Evolutionary conservation across 2,329 filamentous ascomycete species (phyloP).

Genomic region (Dothideomycetidae sp.): DNA sequence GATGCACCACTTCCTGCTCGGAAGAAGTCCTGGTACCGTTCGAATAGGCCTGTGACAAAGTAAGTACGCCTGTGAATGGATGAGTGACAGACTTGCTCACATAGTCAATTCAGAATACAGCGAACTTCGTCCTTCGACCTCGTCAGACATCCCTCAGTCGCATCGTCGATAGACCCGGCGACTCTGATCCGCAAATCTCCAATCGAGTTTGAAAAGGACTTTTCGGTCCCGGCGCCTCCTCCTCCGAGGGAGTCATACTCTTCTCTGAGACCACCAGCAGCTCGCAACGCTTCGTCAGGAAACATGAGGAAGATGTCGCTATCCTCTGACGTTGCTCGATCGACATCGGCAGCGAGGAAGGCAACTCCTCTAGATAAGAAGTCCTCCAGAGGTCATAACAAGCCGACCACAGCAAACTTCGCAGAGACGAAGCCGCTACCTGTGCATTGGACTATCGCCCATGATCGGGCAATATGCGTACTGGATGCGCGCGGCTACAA

Average conservation of each 20-base stretch:
- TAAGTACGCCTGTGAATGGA: constrained; percentile 1
- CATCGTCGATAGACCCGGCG: constrained; percentile 7
- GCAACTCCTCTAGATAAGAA: neutral
- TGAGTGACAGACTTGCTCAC: neutral
- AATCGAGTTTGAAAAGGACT: constrained; percentile 7
- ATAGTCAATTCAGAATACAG: constrained; percentile 1
- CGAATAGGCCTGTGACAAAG: constrained; percentile 5
- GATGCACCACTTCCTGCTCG: neutral
- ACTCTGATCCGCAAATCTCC: constrained; percentile 5
- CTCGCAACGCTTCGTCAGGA: constrained; percentile 5
- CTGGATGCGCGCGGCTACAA: constrained; percentile 21
- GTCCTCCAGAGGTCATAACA: neutral
- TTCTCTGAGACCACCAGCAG: constrained; percentile 3
- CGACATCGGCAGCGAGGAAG: constrained; percentile 1
- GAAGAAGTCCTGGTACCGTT: constrained; percentile 7
- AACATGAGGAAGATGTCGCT: constrained; percentile 3
- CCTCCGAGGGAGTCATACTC: constrained; percentile 2
- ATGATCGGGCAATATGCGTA: constrained; percentile 24
- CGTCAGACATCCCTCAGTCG: constrained; percentile 4
- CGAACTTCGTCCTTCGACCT: constrained; percentile 1
- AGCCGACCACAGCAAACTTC: neutral
- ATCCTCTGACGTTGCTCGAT: constrained; percentile 4
- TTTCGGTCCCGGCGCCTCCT: constrained; percentile 4
- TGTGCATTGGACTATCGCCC: constrained; percentile 17
- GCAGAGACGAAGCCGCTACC: constrained; percentile 19